Base-by-base conservation (phyloP, 2,329 filamentous ascomycete genomes). In the Neofusicoccum umdonicola region DNA sequence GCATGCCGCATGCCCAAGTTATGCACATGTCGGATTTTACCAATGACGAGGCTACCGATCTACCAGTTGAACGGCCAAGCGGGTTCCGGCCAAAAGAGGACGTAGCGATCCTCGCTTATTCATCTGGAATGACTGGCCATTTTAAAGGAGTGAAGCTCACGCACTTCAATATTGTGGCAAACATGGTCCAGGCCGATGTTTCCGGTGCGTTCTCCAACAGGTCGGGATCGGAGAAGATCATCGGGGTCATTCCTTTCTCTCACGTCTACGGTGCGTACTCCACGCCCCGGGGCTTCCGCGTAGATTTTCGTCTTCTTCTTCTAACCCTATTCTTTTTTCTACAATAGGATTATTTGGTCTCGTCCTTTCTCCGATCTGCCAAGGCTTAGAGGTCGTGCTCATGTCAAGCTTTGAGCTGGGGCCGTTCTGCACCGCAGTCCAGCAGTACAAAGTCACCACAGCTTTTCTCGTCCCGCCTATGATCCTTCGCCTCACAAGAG, bases 401-500 rank as follows among this genome's bases (percentile, higher is more conserved):
- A 87, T 93, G 83, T 77, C 86, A 1, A 87, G 88, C 66, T 96
- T 96, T 75, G 90, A 94, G 65, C 80, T 96, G 13, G 88, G 90
- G 69, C 84, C 84, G 62, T 92, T 90, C 74, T 94, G 92, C 77
- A 74, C 82, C 9, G 82, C 89, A 50, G 87, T 96, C 22, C 88
- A 96, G 73, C 82, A 88, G 39, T 83, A 90, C 72, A 81, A 81
- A 9, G 84, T 93, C 69, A 93, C 88, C 1, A 91, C 89, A 73
- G 81, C 84, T 54, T 94, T 92, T 72, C 84, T 94, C n/a, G 90
- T 92, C 0, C 92, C 92, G 1, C 92, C 92, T 0, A 87, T 96
- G 3, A 83, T 93, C 1, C 83, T 96, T 4, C 82, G 87, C 0
- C 84, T 96, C 1, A 85, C 88, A 67, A 95, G 95, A 75, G 84